Evolutionary conservation across 1,284 basidiomycete species (phyloP), one percentile per base, ranked within the genome.

Genomic region (Marasmius fiardii): DNA sequence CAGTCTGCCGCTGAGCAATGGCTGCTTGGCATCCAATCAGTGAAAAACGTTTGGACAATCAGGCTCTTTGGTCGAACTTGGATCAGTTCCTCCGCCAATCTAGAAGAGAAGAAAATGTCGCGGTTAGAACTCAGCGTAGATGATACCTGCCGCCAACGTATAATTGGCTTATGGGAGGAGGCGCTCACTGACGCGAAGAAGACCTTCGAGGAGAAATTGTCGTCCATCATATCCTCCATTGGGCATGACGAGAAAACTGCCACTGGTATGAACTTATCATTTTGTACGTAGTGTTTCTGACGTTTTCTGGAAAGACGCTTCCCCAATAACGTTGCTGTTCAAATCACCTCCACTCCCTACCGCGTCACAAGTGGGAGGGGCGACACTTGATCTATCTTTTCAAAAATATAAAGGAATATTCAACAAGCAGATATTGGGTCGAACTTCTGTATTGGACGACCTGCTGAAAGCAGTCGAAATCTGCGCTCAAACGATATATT

Each of bases 31-130:
- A 70, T 91, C 18, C 70, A 78, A 20, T 79, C 65, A 20, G 78
- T 87, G 12, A 78, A 77, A 43, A 84, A 85, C 43, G 78, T 90
- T 7, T 91, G 89, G 88, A 77, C 74, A 49, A 65, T 88, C n/a
- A 76, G 85, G 43, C 67, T 70, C 11, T 77, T 76, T 37, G 68
- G 81, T 26, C 68, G 74, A 53, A 74, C 72, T 45, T 83, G 79
- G 77, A 66, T 86, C 4, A 55, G 60, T 3, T 68, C 67, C 10
- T 74, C 76, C 7, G 69, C 31, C 31, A 7, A 71, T 12, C 69
- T 88, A 33, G 70, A 76, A 20, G 65, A 65, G 2, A 43, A 67
- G 24, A 85, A 90, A 65, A 71, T 68, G 43, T 51, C 37, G 1
- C 62, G 70, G 16, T 59, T 89, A 4, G 65, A 67, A 41, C 62